phyloP scores from a whole-genome alignment of 345 rosid genomes.

The Anastatica hierochuntica region DNA sequence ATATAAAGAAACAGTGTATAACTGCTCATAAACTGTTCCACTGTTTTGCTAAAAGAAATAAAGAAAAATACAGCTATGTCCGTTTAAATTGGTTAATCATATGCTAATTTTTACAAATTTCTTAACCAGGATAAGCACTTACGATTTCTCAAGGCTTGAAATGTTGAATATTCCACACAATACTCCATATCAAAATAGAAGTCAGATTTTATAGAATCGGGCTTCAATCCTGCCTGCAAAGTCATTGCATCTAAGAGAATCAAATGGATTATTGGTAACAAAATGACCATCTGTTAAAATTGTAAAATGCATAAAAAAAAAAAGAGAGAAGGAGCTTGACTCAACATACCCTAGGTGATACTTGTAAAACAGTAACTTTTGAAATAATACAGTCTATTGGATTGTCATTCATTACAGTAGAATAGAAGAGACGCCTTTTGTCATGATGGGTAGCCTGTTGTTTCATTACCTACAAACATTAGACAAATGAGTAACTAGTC shows the following conservation, averaged over 20 bases:
- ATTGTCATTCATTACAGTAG: conserved; percentile 87
- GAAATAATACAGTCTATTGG: conserved; percentile 70
- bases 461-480: conserved; percentile 49
- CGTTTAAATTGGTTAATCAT: neutral
- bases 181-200: conserved; percentile 93
- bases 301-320: neutral
- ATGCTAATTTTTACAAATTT: neutral
- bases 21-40: conserved; percentile 4
- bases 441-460: conserved; percentile 55
- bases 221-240: conserved; percentile 51
- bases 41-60: neutral
- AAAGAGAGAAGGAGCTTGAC: conserved; percentile 5
- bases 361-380: conserved; percentile 50
- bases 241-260: conserved; percentile 1
- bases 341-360: conserved; percentile 47
- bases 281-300: conserved; percentile 1
- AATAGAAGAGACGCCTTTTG: conserved; percentile 70
- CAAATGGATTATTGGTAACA: conserved; percentile 4
- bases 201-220: conserved; percentile 32
- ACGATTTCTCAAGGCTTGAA: conserved; percentile 48
- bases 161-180: conserved; percentile 82
- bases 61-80: neutral
- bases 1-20: conserved; percentile 8
- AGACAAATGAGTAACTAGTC: conserved; percentile 2
- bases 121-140: conserved; percentile 25